Conservation (phyloP, 2,329 filamentous ascomycete genomes). For the Trichophyton verrucosum region DNA sequence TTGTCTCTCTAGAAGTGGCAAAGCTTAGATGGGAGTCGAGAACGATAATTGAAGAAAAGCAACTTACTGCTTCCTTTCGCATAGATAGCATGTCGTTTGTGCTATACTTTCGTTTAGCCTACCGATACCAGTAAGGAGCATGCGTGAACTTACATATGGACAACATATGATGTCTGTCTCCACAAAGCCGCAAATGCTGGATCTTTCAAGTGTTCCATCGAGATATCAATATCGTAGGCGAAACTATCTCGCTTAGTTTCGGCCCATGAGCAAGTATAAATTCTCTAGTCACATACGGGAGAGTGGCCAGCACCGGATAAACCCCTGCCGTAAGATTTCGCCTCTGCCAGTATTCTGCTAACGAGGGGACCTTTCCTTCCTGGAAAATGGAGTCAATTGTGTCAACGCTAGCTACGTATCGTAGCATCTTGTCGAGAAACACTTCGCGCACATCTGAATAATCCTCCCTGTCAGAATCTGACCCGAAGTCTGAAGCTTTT, state of each 20-base stretch:
- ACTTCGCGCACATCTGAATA: background rate
- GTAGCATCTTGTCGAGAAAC: background rate
- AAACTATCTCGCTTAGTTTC: background rate
- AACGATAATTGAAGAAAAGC: background rate
- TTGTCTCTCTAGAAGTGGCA: background rate
- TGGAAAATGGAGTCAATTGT: background rate
- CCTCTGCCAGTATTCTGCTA: background rate
- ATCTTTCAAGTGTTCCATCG: background rate
- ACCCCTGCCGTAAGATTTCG: background rate
- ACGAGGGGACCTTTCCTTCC: background rate
- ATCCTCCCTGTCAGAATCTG: background rate
- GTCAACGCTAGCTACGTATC: background rate
- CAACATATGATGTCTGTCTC: background rate
- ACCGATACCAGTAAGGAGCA: background rate
- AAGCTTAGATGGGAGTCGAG: background rate
- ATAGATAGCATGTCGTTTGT: background rate
- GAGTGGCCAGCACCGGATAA: background rate
- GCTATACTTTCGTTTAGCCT: background rate
- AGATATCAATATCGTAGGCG: background rate
- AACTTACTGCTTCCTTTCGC: conserved; percentile 1
- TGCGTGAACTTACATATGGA: background rate
- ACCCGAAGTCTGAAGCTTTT: too few relatives aligned
- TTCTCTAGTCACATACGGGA: background rate
- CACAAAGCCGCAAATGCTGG: background rate
- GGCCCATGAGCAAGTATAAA: background rate